Percentiles rank a stretch among this genome's conserved stretches.
Conservation (phyloP, 73 alveolate species). For the Paramecium octaurelia region DNA sequence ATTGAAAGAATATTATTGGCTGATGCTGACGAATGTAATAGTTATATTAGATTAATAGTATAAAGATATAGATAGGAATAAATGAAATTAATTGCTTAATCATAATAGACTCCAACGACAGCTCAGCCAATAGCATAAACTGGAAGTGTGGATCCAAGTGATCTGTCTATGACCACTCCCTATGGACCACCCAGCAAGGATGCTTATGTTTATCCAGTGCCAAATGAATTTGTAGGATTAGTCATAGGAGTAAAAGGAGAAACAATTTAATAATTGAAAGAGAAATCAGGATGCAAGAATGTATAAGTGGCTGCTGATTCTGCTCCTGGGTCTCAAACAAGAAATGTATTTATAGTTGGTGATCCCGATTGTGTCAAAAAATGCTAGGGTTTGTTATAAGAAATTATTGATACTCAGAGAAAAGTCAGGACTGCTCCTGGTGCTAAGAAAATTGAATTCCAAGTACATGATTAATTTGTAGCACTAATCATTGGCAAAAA, state of each 20-base stretch:
- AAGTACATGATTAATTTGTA: slow-evolving; percentile 78
- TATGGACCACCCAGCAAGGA: slow-evolving; percentile 93
- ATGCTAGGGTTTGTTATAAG: slow-evolving; percentile 84
- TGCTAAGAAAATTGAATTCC: slow-evolving; percentile 71
- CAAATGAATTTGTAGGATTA: slow-evolving; percentile 91
- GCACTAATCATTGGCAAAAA: slow-evolving; percentile 78
- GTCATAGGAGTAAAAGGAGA: slow-evolving; percentile 96
- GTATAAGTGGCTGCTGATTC: slow-evolving; percentile 91
- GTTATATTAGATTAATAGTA: slow-evolving; percentile 49
- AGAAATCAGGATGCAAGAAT: slow-evolving; percentile 90
- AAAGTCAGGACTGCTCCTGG: slow-evolving; percentile 70
- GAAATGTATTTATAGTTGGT: slow-evolving; percentile 95
- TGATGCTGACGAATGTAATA: slow-evolving; percentile 92
- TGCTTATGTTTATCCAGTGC: slow-evolving; percentile 88
- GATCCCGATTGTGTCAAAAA: slow-evolving; percentile 84
- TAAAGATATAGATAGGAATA: slow-evolving; percentile 29
- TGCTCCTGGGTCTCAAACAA: slow-evolving; percentile 83
- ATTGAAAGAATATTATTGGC: slow-evolving; percentile 88
- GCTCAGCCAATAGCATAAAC: slow-evolving; percentile 68
- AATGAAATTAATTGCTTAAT: slow-evolving; percentile 42
- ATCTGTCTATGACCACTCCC: slow-evolving; percentile 83
- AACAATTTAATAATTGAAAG: slow-evolving; percentile 85
- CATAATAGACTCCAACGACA: slow-evolving; percentile 68
- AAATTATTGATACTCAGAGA: slow-evolving; percentile 85
- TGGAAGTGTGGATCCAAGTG: slow-evolving; percentile 37